phyloP scores from a whole-genome alignment of 768 basidiomycete species.

The Arthromyces matolae region DNA sequence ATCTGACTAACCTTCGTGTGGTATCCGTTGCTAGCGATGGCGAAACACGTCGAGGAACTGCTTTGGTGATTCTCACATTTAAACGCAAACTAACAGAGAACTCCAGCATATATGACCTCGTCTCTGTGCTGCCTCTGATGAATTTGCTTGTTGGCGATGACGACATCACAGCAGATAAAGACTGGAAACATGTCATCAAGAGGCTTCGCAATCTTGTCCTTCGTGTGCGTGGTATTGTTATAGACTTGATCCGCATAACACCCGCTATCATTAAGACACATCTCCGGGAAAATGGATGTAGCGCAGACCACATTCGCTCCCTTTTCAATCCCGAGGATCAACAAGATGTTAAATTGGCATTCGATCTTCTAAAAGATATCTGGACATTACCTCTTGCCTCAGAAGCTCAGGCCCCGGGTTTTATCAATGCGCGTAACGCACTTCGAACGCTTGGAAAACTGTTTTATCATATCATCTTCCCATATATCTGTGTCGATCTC shows the following conservation, averaged over 20 bases:
- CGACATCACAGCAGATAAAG: constrained; percentile 33
- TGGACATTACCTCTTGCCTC: constrained; percentile 21
- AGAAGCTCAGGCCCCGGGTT: constrained; percentile 11
- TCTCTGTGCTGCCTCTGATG: constrained; percentile 21
- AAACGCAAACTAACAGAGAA: constrained; percentile 12
- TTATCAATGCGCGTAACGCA: constrained; percentile 16
- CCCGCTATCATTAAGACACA: constrained; percentile 20
- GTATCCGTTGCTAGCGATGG: constrained; percentile 28
- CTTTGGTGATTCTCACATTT: constrained; percentile 22
- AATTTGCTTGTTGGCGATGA: constrained; percentile 27
- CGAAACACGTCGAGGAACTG: constrained; percentile 22
- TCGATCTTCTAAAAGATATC: constrained; percentile 20
- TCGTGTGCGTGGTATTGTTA: constrained; percentile 18
- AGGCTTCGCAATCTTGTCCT: constrained; percentile 25
- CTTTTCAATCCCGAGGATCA: constrained; percentile 26
- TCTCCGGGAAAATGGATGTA: constrained; percentile 11
- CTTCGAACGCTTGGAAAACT: constrained; percentile 20
- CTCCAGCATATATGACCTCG: constrained; percentile 24
- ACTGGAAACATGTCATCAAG: constrained; percentile 34
- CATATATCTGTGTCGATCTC: constrained; percentile 27
- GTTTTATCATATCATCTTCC: constrained; percentile 22
- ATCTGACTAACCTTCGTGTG: constrained; percentile 3
- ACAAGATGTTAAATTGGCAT: constrained; percentile 29
- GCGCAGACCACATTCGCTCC: constrained; percentile 7
- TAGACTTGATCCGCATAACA: constrained; percentile 23